phyloP scores from a whole-genome alignment of 2,329 filamentous ascomycete genomes.

The Alternaria sp. region DNA sequence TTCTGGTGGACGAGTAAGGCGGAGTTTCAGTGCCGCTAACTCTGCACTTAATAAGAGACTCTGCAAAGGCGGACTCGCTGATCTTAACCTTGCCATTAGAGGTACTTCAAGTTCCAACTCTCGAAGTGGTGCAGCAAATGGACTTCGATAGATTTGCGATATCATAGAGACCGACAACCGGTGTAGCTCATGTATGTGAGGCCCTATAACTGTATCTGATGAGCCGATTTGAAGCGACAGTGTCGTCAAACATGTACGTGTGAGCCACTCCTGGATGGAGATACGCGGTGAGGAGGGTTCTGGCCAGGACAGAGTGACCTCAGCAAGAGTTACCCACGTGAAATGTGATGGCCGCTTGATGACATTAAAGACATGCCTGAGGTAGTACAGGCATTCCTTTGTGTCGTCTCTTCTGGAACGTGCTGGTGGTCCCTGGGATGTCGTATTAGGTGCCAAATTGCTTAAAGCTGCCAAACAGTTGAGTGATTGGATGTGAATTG shows the following conservation, averaged over 20 bases:
- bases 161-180: constrained; percentile 70
- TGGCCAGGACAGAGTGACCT: constrained; percentile 61
- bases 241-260: constrained; percentile 70
- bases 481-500: constrained; percentile 39
- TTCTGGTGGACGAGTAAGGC: constrained; percentile 38
- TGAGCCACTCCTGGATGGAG: constrained; percentile 69
- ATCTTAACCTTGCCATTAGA: constrained; percentile 71
- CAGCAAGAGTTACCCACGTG: constrained; percentile 74
- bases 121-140: constrained; percentile 65
- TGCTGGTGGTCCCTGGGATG: neutral
- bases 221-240: constrained; percentile 56
- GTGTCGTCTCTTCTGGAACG: constrained; percentile 64
- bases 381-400: constrained; percentile 77
- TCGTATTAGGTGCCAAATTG: constrained; percentile 20
- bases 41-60: constrained; percentile 80
- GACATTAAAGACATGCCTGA: constrained; percentile 76
- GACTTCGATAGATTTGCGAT: constrained; percentile 70
- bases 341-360: constrained; percentile 71
- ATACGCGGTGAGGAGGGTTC: constrained; percentile 58
- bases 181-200: constrained; percentile 68
- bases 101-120: constrained; percentile 72
- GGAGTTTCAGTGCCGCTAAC: constrained; percentile 73
- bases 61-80: constrained; percentile 70
- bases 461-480: constrained; percentile 32
- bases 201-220: constrained; percentile 44